Conservation (phyloP, 768 basidiomycete species). For the Postia placenta region DNA sequence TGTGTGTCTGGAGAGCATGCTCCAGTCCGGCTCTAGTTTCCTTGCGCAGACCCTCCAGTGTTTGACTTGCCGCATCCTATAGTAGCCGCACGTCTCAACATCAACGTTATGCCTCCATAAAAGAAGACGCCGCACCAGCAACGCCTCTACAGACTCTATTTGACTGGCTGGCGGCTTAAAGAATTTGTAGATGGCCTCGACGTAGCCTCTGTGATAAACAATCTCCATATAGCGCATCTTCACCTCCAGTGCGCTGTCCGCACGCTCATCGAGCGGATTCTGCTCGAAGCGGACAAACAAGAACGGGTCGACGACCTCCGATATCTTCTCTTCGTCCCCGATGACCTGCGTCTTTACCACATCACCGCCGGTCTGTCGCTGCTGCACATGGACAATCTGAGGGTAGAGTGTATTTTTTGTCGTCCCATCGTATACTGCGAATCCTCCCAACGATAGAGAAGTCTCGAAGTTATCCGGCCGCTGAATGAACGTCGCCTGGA, state of each 20-base stretch:
- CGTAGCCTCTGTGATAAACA: slow-evolving; percentile 90
- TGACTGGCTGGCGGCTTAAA: slow-evolving; percentile 93
- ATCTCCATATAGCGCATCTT: slow-evolving; percentile 95
- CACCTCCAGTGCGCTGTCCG: slow-evolving; percentile 85
- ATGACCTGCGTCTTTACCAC: slow-evolving; percentile 10
- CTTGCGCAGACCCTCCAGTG: slow-evolving; percentile 86
- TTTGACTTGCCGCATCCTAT: slow-evolving; percentile 87
- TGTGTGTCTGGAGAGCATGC: slow-evolving; percentile 88
- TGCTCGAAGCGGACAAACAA: slow-evolving; percentile 90
- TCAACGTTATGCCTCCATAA: background rate
- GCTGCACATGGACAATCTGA: slow-evolving; percentile 86
- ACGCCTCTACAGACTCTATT: slow-evolving; percentile 89
- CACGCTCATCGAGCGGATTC: slow-evolving; percentile 85
- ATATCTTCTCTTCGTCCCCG: slow-evolving; percentile 12
- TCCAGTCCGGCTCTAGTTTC: slow-evolving; percentile 94
- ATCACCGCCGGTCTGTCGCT: slow-evolving; percentile 23
- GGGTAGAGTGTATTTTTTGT: slow-evolving; percentile 72
- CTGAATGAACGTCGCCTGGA: slow-evolving; percentile 80
- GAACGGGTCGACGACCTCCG: slow-evolving; percentile 48
- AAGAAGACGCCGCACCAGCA: slow-evolving; percentile 56
- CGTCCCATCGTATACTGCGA: slow-evolving; percentile 91
- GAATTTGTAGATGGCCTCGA: slow-evolving; percentile 88
- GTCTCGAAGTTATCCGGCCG: slow-evolving; percentile 84
- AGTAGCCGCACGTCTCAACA: slow-evolving; percentile 2
- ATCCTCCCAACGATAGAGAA: slow-evolving; percentile 76